phyloP scores from a whole-genome alignment of 1,284 basidiomycete genomes.

The Retiboletus flavoniger region DNA sequence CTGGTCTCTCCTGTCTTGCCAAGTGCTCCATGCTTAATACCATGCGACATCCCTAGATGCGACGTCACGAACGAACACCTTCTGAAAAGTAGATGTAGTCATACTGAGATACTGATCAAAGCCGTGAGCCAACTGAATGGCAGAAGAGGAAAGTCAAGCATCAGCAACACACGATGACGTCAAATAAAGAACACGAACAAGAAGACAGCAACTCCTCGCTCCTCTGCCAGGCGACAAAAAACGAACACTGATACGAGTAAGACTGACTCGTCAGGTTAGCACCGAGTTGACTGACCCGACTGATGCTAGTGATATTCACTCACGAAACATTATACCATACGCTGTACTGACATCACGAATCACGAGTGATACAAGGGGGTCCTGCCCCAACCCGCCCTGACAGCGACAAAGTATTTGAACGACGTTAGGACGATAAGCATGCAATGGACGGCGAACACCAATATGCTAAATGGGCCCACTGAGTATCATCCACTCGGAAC shows the following conservation, averaged over 20 bases:
- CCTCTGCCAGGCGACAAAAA: slow-evolving; percentile 4
- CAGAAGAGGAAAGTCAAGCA: no score
- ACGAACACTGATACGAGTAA: slow-evolving; percentile 8
- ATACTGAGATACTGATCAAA: no score
- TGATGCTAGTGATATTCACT: neutral
- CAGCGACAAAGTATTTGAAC: slow-evolving; percentile 19
- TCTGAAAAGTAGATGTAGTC: no score
- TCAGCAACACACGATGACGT: no score
- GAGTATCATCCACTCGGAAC: neutral
- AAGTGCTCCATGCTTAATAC: slow-evolving; percentile 27
- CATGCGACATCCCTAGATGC: slow-evolving; percentile 20
- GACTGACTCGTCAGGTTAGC: slow-evolving; percentile 12
- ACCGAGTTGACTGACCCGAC: neutral
- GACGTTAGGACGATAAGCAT: slow-evolving; percentile 17
- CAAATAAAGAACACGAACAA: slow-evolving; percentile 19
- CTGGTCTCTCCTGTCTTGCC: slow-evolving; percentile 3
- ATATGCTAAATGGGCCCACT: slow-evolving; percentile 4
- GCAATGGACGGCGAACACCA: slow-evolving; percentile 21
- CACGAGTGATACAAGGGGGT: slow-evolving; percentile 24
- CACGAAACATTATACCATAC: slow-evolving; percentile 12
- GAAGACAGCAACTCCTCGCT: slow-evolving; percentile 8
- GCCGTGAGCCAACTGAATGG: no score
- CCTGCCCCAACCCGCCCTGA: slow-evolving; percentile 13
- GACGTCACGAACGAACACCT: neutral
- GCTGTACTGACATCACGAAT: slow-evolving; percentile 19